These are phyloP conservation scores for Vanderwaltozyma polyspora DNA, from an alignment of 805 yeast species.

Conservation along the genomic window DNA sequence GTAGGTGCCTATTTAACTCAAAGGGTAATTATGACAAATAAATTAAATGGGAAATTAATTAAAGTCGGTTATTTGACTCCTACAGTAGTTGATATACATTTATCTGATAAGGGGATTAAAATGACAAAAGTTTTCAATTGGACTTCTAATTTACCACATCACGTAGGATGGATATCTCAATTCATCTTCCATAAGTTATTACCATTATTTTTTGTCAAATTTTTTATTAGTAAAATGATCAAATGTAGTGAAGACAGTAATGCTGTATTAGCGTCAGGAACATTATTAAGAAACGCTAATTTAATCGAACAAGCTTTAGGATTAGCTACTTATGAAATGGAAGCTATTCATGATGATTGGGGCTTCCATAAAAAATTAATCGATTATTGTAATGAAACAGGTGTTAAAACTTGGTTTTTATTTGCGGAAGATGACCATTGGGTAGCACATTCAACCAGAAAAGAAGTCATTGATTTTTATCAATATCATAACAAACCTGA, in stretches of 20 bases:
- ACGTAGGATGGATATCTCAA: conserved; percentile 23
- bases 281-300: conserved; percentile 31
- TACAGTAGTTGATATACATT: conserved; percentile 50
- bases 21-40: conserved; percentile 30
- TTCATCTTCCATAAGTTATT: conserved; percentile 14
- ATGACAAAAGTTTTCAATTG: conserved; percentile 21
- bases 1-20: conserved; percentile 59
- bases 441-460: conserved; percentile 46
- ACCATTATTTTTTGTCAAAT: conserved; percentile 20
- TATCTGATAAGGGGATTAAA: conserved; percentile 31
- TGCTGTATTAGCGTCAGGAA: conserved; percentile 33
- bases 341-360: conserved; percentile 36
- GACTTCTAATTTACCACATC: conserved; percentile 21
- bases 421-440: conserved; percentile 56
- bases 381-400: conserved; percentile 15
- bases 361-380: conserved; percentile 41
- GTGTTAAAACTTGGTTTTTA: conserved; percentile 38
- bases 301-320: conserved; percentile 45
- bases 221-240: conserved; percentile 22
- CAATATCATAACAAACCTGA: conserved; percentile 13
- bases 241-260: conserved; percentile 18
- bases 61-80: conserved; percentile 60
- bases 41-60: conserved; percentile 21
- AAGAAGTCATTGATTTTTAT: conserved; percentile 30
- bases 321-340: conserved; percentile 52